Evolutionary conservation across 169 alveolate genomes (phyloP).

Genomic region (Plasmodium gonderi): DNA sequence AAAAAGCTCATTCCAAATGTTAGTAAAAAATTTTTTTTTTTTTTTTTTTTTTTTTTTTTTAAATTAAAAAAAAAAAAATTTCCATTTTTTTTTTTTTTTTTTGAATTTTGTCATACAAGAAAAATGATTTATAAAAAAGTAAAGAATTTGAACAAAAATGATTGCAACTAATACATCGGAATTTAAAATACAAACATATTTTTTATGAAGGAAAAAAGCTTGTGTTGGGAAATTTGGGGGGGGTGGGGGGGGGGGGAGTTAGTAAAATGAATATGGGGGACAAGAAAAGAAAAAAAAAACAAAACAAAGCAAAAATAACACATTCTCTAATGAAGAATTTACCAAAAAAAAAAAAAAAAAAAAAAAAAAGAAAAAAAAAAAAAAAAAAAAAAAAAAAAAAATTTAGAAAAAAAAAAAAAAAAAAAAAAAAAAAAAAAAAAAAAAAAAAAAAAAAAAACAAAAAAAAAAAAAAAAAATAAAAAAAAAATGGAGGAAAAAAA

Average conservation of each 20-base stretch:
- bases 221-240: background rate
- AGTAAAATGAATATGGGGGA: background rate
- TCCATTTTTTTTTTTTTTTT: background rate
- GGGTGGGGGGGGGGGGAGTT: background rate
- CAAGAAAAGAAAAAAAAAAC: background rate
- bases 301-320: background rate
- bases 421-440: background rate
- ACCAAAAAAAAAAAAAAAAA: background rate
- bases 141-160: background rate
- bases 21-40: background rate
- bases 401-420: background rate
- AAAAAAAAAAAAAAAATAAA: background rate
- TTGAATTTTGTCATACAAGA: background rate
- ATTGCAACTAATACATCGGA: background rate
- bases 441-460: background rate
- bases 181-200: conserved; percentile 3
- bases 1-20: background rate
- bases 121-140: background rate
- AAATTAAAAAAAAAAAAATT: background rate
- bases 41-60: background rate
- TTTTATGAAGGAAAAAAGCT: background rate
- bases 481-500: background rate
- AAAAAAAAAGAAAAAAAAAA: background rate
- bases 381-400: background rate
- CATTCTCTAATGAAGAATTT: background rate